Conservation (phyloP, 2,329 filamentous ascomycete genomes). For the Trichocomaceae sp. region DNA sequence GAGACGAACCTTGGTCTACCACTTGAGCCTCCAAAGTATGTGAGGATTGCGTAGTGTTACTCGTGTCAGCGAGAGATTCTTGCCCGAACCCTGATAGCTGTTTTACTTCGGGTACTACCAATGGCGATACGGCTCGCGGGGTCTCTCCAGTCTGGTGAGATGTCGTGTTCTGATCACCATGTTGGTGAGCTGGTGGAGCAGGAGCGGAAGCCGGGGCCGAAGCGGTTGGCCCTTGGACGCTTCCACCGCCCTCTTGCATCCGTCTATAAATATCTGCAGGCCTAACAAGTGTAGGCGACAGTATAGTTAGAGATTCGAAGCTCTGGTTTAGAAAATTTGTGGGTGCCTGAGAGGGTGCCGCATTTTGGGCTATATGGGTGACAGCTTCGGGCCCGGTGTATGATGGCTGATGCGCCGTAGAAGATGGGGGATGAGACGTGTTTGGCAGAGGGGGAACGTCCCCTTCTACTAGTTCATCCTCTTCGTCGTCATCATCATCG, state of each 20-base stretch:
- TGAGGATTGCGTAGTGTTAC: conserved; percentile 13
- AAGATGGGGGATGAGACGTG: conserved; percentile 22
- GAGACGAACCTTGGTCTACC: conserved; percentile 19
- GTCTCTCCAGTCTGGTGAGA: not conserved
- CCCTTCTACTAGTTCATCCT: conserved; percentile 43
- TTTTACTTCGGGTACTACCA: conserved; percentile 38
- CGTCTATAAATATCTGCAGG: conserved; percentile 73
- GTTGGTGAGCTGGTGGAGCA: not conserved
- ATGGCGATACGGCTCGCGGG: conserved; percentile 13
- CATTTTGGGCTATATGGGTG: not conserved
- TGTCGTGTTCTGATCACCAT: not conserved
- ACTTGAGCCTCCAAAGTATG: conserved; percentile 12
- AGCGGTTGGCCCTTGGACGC: conserved; percentile 29
- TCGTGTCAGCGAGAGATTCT: conserved; percentile 20
- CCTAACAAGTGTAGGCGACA: conserved; percentile 58
- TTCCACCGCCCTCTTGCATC: conserved; percentile 58
- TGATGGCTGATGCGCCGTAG: not conserved
- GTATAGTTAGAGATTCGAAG: conserved; percentile 29
- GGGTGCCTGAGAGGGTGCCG: conserved; percentile 21
- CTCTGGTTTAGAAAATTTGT: not conserved
- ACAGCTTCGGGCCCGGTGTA: not conserved
- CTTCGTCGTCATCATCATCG: conserved; percentile 55
- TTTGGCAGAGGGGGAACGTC: conserved; percentile 18
- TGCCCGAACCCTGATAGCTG: conserved; percentile 36
- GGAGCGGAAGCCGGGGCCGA: not conserved